Base-by-base conservation (phyloP, 805 yeast species). In the Huiozyma sinensis region DNA sequence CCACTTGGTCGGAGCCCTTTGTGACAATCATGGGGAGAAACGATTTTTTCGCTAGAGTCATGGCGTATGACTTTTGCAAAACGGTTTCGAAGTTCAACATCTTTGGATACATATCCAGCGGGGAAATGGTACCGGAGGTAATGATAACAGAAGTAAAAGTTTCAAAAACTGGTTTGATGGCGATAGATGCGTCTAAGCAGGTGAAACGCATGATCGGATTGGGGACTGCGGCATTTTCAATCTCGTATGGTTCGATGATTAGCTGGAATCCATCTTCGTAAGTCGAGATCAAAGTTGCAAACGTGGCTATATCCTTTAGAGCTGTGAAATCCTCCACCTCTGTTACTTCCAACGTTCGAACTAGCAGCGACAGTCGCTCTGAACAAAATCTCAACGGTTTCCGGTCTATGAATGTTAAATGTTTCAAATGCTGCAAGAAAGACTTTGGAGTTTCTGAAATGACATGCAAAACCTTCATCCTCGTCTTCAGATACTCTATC, bases 111-210 rank as follows among this genome's bases (percentile, higher is more conserved):
- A 92, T 92, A 57, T 92, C 97, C 61, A 92, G 75, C 1, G 99
- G 99, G 0, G 97, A 90, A 40, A 92, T 92, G 11, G 99, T 92
- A 52, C 99, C 99, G 0, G 96, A 86, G 0, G 99, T 92, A 48
- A 92, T 92, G 48, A 92, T 82, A 8, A 92, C 95, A 0, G 96
- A 83, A 6, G 86, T 80, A 57, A 90, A 92, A 47, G 89, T 73
- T 42, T 92, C 98, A 68, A 92, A 90, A 0, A 92, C 88, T 0
- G 99, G 98, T 58, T 88, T 92, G 51, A 92, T 92, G 3, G 97
- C 97, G 53, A 92, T 92, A 1, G 97, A 87, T 0, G 99, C 98
- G 67, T 92, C 99, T 40, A 92, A 69, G 67, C 99, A 92, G 0
- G 96, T 82, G 61, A 92, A 89, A 55, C 90, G 81, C 56, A 92